Base-by-base conservation (phyloP, 306 rosid genomes). In the Inga laurina region DNA sequence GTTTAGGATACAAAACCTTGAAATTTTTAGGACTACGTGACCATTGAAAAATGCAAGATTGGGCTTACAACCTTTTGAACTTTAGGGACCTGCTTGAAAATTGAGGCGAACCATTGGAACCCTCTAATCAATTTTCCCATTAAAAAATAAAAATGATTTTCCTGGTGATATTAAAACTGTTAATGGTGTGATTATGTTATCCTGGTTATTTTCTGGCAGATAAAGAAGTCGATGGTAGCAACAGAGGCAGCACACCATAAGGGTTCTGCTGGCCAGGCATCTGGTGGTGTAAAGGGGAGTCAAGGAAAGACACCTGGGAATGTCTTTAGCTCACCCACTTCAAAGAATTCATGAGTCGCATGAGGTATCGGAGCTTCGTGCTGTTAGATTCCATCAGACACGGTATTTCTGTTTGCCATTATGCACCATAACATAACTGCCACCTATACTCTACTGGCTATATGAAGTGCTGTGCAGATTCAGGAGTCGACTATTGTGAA, bases 171-270 rank as follows among this genome's bases (percentile, higher is more conserved):
- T 27, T 73, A 73, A 48, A 73, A 73, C 8, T 67, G 24, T 34
- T 67, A 66, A 32, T 32, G 43, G 34, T 65, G n/a, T 19, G 7
- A 82, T 79, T 78, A 59, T 54, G 49, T 81, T 64, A 59, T 81
- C 69, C 75, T 82, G 75, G 64, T 64, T 76, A 72, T 69, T 57
- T 68, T 65, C 49, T 87, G 82, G 82, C 94, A 96, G 99, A 92
- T 96, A 82, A 96, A 89, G 87, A 96, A 96, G 85, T 96, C 99
- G 74, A 75, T 91, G 72, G 74, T 83, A 75, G 83, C 91, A 78
- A 85, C 86, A 62, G 99, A 96, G 86, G 88, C 87, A 10, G 83
- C 90, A 49, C 88, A 87, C 78, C 75, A 85, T 46, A 92, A 89
- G 86, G 90, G 85, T 80, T 87, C 93, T 48, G 73, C 90, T 49